Percentiles rank a stretch among this genome's conserved stretches.
Conservation (phyloP, 345 rosid species). For the Citrus hindsii region DNA sequence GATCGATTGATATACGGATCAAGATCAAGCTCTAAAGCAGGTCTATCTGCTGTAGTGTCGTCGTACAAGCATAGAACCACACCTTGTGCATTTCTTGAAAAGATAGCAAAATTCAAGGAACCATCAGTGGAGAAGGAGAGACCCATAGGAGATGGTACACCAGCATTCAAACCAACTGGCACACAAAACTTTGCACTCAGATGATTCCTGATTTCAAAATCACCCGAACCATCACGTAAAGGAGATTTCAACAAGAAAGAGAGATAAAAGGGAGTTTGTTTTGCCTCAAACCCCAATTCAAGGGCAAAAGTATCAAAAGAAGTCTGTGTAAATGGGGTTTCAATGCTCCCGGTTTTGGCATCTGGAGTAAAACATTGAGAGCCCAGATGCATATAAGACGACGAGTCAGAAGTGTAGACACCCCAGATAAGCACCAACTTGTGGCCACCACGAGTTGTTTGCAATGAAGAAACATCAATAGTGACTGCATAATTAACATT, state of each 20-base stretch:
- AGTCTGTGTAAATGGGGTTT: constrained; percentile 42
- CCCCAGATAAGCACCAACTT: constrained; percentile 62
- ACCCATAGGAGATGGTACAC: constrained; percentile 74
- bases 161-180: constrained; percentile 73
- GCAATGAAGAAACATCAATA: constrained; percentile 61
- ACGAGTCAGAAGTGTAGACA: constrained; percentile 62
- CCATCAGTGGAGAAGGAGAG: constrained; percentile 61
- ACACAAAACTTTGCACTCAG: constrained; percentile 58
- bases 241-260: constrained; percentile 63
- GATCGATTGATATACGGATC: constrained; percentile 81
- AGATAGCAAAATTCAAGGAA: constrained; percentile 68
- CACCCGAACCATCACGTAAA: constrained; percentile 20
- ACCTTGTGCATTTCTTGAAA: constrained; percentile 54
- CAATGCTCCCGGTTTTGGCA: constrained; percentile 33
- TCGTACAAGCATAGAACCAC: constrained; percentile 70
- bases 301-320: constrained; percentile 38
- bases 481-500: constrained; percentile 45
- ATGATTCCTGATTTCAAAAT: constrained; percentile 56
- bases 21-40: constrained; percentile 89
- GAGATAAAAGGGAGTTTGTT: constrained; percentile 64
- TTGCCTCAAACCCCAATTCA: constrained; percentile 70
- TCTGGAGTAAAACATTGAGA: constrained; percentile 30
- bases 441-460: constrained; percentile 26
- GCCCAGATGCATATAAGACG: constrained; percentile 49
- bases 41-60: constrained; percentile 45